These are phyloP conservation scores for Pythium chondricola DNA, from an alignment of 352 stramenopile species.

Conservation along the genomic window DNA sequence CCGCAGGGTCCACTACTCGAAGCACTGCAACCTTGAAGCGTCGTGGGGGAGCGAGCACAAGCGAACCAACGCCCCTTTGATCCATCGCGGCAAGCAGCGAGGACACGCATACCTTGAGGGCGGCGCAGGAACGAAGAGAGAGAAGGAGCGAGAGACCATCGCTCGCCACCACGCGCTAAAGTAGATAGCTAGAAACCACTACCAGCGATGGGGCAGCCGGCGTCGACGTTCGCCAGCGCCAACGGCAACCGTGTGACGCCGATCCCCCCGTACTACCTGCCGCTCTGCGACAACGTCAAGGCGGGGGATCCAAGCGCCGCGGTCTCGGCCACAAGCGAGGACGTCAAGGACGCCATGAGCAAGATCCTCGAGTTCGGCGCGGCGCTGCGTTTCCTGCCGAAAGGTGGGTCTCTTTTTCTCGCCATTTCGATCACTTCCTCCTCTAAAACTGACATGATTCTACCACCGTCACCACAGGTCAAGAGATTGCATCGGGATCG, in stretches of 20 bases:
- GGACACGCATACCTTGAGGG: not conserved
- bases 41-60: not conserved
- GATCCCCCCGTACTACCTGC: slow-evolving; percentile 41
- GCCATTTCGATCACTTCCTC: too few species aligned
- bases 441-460: too few species aligned
- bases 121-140: not conserved
- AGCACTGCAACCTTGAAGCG: not conserved
- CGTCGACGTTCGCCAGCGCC: slow-evolving; percentile 21
- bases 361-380: slow-evolving; percentile 73
- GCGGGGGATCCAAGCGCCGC: slow-evolving; percentile 30
- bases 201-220: slow-evolving; percentile 51
- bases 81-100: not conserved
- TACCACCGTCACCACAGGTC: too few species aligned
- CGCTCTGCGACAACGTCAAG: slow-evolving; percentile 57
- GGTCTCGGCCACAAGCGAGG: slow-evolving; percentile 26
- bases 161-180: too few species aligned
- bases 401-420: slow-evolving; percentile 18
- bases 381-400: slow-evolving; percentile 42
- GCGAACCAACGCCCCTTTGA: not conserved
- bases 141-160: not conserved
- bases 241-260: slow-evolving; percentile 8
- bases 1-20: not conserved
- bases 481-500: too few species aligned
- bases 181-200: not conserved
- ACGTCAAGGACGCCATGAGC: slow-evolving; percentile 53